Evolutionary conservation across 2,329 filamentous ascomycete genomes (phyloP).

Genomic region (Rhexocercosporidium sp.): DNA sequence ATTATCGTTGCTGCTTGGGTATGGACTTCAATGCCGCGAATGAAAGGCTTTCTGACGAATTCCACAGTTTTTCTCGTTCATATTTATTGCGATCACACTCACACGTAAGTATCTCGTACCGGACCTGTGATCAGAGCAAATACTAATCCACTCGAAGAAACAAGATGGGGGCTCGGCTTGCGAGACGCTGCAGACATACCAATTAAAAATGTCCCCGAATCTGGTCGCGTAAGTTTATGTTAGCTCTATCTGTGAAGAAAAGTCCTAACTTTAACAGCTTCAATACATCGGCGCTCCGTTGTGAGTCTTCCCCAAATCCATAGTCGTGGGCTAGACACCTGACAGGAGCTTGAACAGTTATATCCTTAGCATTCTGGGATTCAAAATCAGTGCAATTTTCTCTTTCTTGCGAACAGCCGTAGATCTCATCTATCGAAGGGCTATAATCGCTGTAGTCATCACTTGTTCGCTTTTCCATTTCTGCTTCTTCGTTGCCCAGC

Average conservation of each 20-base stretch:
- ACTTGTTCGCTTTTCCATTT: conserved; percentile 48
- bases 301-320: conserved; percentile 36
- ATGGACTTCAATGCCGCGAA: neutral
- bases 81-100: conserved; percentile 45
- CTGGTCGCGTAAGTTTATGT: conserved; percentile 43
- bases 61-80: conserved; percentile 36
- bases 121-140: neutral
- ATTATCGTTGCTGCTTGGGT: conserved; percentile 43
- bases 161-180: conserved; percentile 51
- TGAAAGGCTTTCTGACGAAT: neutral
- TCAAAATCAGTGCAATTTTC: conserved; percentile 53
- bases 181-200: conserved; percentile 46
- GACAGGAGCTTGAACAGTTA: conserved; percentile 40
- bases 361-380: conserved; percentile 50
- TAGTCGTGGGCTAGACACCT: neutral
- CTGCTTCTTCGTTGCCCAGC: conserved; percentile 38
- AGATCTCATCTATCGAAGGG: conserved; percentile 42
- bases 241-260: neutral
- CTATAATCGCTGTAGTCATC: conserved; percentile 44
- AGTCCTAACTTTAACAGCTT: conserved; percentile 34
- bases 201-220: conserved; percentile 45
- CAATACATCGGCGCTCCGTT: conserved; percentile 51
- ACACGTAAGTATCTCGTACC: conserved; percentile 43
- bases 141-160: conserved; percentile 42
- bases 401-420: conserved; percentile 53